Conservation (phyloP, 2,329 filamentous ascomycete species). For the Curvularia lunata region DNA sequence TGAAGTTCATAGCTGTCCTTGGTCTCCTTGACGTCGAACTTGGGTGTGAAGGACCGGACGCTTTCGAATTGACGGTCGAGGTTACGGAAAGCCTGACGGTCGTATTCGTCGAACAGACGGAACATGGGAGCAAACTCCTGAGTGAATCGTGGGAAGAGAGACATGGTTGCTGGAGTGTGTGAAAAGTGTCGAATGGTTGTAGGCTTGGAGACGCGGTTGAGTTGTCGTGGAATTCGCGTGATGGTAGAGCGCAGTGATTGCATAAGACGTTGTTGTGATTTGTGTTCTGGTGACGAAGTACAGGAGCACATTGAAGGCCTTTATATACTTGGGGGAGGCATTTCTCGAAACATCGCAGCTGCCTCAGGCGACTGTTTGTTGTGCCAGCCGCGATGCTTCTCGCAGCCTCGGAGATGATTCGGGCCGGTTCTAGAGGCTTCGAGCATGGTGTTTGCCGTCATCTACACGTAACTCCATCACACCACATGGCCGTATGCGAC, state of each 20-base stretch:
- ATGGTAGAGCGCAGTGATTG: conserved; percentile 46
- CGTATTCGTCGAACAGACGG: conserved; percentile 57
- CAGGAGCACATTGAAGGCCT: conserved; percentile 10
- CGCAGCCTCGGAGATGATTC: conserved; percentile 32
- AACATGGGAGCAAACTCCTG: conserved; percentile 54
- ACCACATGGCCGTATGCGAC: conserved; percentile 6
- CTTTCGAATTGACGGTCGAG: conserved; percentile 30
- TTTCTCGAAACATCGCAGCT: conserved; percentile 39
- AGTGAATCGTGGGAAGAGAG: conserved; percentile 52
- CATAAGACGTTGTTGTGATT: conserved; percentile 41
- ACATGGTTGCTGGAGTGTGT: conserved; percentile 44
- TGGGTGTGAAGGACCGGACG: conserved; percentile 70
- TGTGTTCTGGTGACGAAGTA: conserved; percentile 38
- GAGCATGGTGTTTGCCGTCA: conserved; percentile 20
- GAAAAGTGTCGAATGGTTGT: conserved; percentile 29
- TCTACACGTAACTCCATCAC: conserved; percentile 7
- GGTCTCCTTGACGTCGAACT: conserved; percentile 79
- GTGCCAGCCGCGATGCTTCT: conserved; percentile 17
- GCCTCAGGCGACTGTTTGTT: conserved; percentile 13
- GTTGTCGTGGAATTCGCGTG: conserved; percentile 39
- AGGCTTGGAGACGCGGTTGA: conserved; percentile 41
- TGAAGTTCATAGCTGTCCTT: conserved; percentile 74
- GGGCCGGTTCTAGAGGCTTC: conserved; percentile 34
- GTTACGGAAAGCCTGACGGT: conserved; percentile 44
- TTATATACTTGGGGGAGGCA: conserved; percentile 38